Base-by-base conservation (phyloP, 2,329 filamentous ascomycete species). In the Colletotrichum sp. region DNA sequence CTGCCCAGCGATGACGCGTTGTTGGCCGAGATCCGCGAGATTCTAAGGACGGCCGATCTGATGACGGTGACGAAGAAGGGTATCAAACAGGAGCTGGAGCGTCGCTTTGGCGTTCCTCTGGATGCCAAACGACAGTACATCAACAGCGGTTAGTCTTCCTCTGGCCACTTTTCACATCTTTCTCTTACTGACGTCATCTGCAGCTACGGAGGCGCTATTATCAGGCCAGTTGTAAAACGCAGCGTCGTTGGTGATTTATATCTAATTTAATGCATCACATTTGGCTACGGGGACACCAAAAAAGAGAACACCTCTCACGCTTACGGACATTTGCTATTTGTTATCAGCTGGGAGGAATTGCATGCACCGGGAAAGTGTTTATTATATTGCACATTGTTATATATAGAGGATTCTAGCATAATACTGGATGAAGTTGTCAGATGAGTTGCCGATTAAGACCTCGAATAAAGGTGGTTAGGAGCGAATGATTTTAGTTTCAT, bases 41-140 rank as follows among this genome's bases (percentile, higher is more conserved):
- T 99, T 77, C 88, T 99, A 77, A 91, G 93, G 79, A 97, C 94
- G 14, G 96, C 96, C 3, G 97, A 99, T 86, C 87, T 99, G 82
- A 99, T 99, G 97, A 96, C 92, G 6, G 95, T 99, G 58, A 99
- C 97, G 78, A 99, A 99, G 92, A 99, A 99, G 92, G 95, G 94
- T 80, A 94, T 99, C 85, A 98, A 98, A 90, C 87, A 91, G 79
- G 97, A 99, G 87, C 87, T 99, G 73, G 97, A 99, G 89, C 92
- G 92, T 81, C 91, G 96, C 77, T 99, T 99, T 82, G 95, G 94
- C 76, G 93, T 98, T 77, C 91, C 93, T 74, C 90, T 99, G 74
- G 96, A 98, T 83, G 89, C 92, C 69, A 97, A 95, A 90, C 94
- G 96, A 85, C 92, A 95, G 73, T 99, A 98, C 85, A 98, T 99